A percentile compares a stretch with the other conserved stretches of the same genome.
phyloP scores from a whole-genome alignment of 768 basidiomycete genomes.

The Amanita brunnescens region DNA sequence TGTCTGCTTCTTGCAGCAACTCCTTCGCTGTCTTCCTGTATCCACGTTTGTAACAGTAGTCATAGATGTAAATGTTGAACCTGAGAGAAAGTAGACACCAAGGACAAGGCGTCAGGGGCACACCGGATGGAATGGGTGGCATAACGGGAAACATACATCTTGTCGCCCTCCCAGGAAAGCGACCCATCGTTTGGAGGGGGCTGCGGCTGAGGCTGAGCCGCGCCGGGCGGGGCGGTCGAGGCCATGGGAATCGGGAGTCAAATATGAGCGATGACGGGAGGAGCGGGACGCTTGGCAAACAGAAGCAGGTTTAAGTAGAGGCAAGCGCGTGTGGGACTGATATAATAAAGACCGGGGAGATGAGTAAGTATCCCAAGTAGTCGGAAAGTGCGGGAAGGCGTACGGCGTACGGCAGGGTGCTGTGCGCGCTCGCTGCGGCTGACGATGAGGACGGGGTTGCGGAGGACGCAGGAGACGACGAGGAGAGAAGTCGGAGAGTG shows the following conservation, averaged over 20 bases:
- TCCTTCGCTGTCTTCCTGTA: slow-evolving; percentile 65
- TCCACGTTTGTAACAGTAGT: slow-evolving; percentile 77
- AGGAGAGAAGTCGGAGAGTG: slow-evolving; percentile 11
- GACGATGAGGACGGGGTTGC: slow-evolving; percentile 14
- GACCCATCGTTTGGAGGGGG: slow-evolving; percentile 14
- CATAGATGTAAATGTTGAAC: slow-evolving; percentile 87
- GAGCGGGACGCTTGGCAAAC: not conserved
- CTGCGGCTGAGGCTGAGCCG: slow-evolving; percentile 13
- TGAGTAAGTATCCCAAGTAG: slow-evolving; percentile 9
- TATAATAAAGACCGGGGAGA: slow-evolving; percentile 5
- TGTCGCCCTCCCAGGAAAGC: slow-evolving; percentile 78
- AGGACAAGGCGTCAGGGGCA: slow-evolving; percentile 2
- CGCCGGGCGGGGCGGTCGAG: slow-evolving; percentile 4
- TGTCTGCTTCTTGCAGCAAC: slow-evolving; percentile 58
- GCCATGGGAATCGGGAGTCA: not conserved
- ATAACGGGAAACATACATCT: slow-evolving; percentile 46
- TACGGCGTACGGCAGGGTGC: not conserved
- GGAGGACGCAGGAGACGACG: slow-evolving; percentile 13
- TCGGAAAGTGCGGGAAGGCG: not conserved
- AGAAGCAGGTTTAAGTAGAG: slow-evolving; percentile 2
- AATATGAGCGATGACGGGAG: slow-evolving; percentile 5
- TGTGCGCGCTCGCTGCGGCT: slow-evolving; percentile 12
- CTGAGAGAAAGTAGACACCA: slow-evolving; percentile 24
- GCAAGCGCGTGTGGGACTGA: slow-evolving; percentile 6
- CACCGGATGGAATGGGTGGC: not conserved